Conservation (phyloP, 177 flowering plant genomes). For the Vitis hybrid region DNA sequence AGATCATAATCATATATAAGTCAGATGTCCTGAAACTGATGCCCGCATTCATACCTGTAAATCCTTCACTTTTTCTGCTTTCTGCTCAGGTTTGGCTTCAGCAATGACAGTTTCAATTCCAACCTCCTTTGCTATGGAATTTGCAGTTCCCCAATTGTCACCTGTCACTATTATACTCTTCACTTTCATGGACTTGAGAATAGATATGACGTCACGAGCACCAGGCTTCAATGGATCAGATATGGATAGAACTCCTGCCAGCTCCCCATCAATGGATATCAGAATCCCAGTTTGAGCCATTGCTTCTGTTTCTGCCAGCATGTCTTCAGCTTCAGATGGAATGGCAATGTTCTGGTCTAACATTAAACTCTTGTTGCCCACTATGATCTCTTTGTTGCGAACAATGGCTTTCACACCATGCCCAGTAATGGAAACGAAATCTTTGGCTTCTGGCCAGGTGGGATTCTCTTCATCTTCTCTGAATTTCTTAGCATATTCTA, state of each 20-base stretch:
- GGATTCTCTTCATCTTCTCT: constrained; percentile 47
- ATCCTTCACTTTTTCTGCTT: constrained; percentile 76
- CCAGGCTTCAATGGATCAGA: constrained; percentile 86
- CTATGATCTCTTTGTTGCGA: constrained; percentile 46
- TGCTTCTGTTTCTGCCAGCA: constrained; percentile 55
- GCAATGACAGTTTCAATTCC: constrained; percentile 77
- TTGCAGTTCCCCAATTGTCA: constrained; percentile 91
- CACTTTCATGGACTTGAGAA: constrained; percentile 77
- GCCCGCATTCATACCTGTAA: constrained; percentile 50
- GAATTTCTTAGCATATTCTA: constrained; percentile 71
- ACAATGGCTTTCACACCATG: constrained; percentile 78
- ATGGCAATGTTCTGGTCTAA: constrained; percentile 41
- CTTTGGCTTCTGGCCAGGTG: constrained; percentile 60
- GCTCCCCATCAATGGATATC: constrained; percentile 53
- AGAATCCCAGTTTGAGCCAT: constrained; percentile 82
- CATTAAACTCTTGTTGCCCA: constrained; percentile 83
- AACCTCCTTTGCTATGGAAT: constrained; percentile 69
- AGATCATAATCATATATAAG: too few species aligned
- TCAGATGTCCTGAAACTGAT: too few species aligned
- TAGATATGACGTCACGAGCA: constrained; percentile 65
- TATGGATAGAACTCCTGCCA: constrained; percentile 65
- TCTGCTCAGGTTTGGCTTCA: constrained; percentile 78
- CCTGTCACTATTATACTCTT: constrained; percentile 82
- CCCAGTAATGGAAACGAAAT: constrained; percentile 66
- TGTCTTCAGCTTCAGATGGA: constrained; percentile 57